Conservation (phyloP, 2,329 filamentous ascomycete genomes). For the Hymenotorrendiella dingleyae region DNA sequence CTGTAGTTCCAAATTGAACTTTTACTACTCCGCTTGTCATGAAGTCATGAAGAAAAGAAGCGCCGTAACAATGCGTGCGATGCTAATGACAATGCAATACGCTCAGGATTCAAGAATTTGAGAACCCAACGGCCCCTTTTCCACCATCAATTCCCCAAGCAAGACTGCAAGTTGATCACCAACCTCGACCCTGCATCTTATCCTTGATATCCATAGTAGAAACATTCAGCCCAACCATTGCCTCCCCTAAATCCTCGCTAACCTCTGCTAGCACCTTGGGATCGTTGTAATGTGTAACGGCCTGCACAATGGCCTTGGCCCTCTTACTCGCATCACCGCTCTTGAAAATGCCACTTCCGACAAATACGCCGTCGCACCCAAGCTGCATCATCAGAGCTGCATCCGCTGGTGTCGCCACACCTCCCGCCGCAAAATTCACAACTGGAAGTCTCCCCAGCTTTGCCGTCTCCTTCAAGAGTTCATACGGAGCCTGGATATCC, state of each 20-base stretch:
- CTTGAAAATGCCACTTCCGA: slow-evolving; percentile 97
- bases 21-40: background rate
- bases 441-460: slow-evolving; percentile 84
- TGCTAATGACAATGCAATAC: background rate
- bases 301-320: slow-evolving; percentile 90
- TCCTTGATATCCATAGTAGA: slow-evolving; percentile 69
- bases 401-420: slow-evolving; percentile 97
- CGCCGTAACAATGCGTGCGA: slow-evolving; percentile 3
- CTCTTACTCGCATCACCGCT: slow-evolving; percentile 83
- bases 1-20: slow-evolving; percentile 4
- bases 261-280: slow-evolving; percentile 80
- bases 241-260: slow-evolving; percentile 85
- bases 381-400: slow-evolving; percentile 99
- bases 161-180: slow-evolving; percentile 46
- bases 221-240: slow-evolving; percentile 95
- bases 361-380: slow-evolving; percentile 95
- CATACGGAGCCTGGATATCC: slow-evolving; percentile 71
- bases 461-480: slow-evolving; percentile 78
- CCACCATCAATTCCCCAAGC: background rate
- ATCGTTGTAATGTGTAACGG: slow-evolving; percentile 85
- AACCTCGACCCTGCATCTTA: slow-evolving; percentile 80
- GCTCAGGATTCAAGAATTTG: too few relatives aligned
- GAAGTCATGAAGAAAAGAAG: too few relatives aligned
- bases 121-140: background rate
- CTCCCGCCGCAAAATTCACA: slow-evolving; percentile 97